A percentile compares a stretch with the other conserved stretches of the same genome.
These are phyloP conservation scores for Ceratocystis variospora DNA, from an alignment of 2,329 filamentous ascomycete species.

Conservation along the genomic window DNA sequence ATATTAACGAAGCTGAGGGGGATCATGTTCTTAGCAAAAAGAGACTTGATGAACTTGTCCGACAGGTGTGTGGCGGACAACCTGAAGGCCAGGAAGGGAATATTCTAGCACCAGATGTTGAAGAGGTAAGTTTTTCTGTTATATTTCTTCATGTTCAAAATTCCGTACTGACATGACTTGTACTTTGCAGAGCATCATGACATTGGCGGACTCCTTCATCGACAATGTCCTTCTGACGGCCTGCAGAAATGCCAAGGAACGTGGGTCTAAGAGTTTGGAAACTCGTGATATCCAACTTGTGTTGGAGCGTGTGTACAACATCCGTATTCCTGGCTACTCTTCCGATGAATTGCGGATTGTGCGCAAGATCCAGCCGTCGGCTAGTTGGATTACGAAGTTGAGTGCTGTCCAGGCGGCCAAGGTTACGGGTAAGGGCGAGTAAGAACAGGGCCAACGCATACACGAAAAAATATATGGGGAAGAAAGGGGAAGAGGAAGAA, in stretches of 20 bases:
- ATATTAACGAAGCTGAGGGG: constrained; percentile 79
- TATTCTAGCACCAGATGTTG: constrained; percentile 76
- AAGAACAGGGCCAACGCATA: constrained; percentile 32
- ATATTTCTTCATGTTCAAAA: background rate
- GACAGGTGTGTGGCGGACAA: constrained; percentile 77
- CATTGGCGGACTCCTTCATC: constrained; percentile 85
- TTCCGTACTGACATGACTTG: background rate
- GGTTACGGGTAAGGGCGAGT: constrained; percentile 50
- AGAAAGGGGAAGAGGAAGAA: background rate
- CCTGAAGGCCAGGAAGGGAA: constrained; percentile 61
- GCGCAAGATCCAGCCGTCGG: constrained; percentile 76
- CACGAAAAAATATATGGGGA: constrained; percentile 44
- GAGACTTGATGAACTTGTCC: constrained; percentile 87
- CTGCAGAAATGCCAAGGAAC: constrained; percentile 84
- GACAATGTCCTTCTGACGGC: constrained; percentile 78
- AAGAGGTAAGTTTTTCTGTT: constrained; percentile 54
- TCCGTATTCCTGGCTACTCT: constrained; percentile 84
- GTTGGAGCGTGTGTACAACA: constrained; percentile 75
- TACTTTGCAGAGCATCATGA: constrained; percentile 56
- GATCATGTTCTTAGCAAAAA: constrained; percentile 94
- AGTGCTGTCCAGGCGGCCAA: constrained; percentile 91
- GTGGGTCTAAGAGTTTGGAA: constrained; percentile 79
- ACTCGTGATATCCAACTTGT: constrained; percentile 75
- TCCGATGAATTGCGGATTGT: constrained; percentile 91
- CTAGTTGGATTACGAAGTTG: constrained; percentile 93